These are phyloP conservation scores for Russula vinacea DNA, from an alignment of 768 basidiomycete genomes.

Conservation along the genomic window DNA sequence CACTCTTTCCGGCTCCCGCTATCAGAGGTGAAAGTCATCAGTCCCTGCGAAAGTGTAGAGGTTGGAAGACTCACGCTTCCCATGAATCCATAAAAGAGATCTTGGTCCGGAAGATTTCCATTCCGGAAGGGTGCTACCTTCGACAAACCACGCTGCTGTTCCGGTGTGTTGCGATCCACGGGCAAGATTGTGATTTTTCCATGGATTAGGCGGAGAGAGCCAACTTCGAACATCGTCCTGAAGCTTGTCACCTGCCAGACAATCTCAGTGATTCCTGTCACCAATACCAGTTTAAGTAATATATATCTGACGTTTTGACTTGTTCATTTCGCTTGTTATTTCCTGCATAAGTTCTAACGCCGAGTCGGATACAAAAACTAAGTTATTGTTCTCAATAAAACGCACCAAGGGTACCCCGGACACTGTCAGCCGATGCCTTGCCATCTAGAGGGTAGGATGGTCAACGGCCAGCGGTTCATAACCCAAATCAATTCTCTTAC, in stretches of 20 bases:
- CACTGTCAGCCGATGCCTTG: neutral
- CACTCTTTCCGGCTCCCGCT: neutral
- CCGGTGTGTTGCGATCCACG: neutral
- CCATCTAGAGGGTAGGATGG: neutral
- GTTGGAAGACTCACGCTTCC: neutral
- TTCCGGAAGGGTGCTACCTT: neutral
- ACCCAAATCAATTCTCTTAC: neutral
- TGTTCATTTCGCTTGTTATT: neutral
- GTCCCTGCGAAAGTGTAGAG: neutral
- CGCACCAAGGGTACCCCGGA: neutral
- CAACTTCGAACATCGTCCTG: neutral
- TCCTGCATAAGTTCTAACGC: neutral
- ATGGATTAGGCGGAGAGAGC: conserved; percentile 7
- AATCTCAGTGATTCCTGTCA: neutral
- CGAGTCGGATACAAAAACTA: neutral
- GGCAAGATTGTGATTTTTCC: conserved; percentile 3
- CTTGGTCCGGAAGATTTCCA: neutral
- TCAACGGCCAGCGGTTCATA: neutral
- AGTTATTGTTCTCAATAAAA: neutral
- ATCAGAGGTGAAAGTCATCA: neutral
- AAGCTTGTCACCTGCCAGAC: neutral
- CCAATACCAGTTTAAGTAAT: too few relatives aligned
- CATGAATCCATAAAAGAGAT: neutral
- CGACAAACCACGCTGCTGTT: neutral
- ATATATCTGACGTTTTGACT: neutral